Evolutionary conservation across 306 rosid species (phyloP).

Genomic region (Castanea mollissima): DNA sequence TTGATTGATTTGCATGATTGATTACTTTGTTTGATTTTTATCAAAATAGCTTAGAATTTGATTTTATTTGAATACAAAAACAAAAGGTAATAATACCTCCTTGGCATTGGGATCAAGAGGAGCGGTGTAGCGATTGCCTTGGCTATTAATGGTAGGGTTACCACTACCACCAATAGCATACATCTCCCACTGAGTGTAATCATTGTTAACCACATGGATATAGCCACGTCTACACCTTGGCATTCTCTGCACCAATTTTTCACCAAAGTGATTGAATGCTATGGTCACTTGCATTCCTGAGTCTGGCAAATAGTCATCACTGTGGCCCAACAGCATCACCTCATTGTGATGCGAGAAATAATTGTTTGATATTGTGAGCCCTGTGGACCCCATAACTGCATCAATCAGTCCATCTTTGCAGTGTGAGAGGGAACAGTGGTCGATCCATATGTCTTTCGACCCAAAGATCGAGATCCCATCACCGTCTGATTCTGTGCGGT

Average conservation of each 20-base stretch:
- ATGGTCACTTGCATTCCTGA: constrained; percentile 84
- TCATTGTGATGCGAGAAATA: constrained; percentile 80
- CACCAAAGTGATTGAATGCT: constrained; percentile 90
- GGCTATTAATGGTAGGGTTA: constrained; percentile 75
- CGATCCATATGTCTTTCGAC: constrained; percentile 74
- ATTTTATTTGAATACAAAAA: no score
- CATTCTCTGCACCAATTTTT: constrained; percentile 78
- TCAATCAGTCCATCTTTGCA: constrained; percentile 86
- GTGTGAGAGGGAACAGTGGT: constrained; percentile 78
- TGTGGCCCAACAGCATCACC: constrained; percentile 85
- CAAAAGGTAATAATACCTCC: constrained; percentile 19
- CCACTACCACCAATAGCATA: constrained; percentile 93
- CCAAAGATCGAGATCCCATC: constrained; percentile 83
- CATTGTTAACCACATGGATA: constrained; percentile 85
- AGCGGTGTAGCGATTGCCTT: constrained; percentile 73
- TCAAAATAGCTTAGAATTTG: no score
- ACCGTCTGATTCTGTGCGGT: constrained; percentile 74
- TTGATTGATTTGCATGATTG: no score
- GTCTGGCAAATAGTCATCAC: constrained; percentile 66
- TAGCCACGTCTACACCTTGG: constrained; percentile 85
- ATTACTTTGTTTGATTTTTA: no score
- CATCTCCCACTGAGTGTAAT: constrained; percentile 85
- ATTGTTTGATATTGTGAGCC: constrained; percentile 77
- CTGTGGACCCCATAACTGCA: constrained; percentile 91
- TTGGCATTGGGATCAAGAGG: constrained; percentile 58